phyloP scores from a whole-genome alignment of 1,284 basidiomycete species.

The Cystobasidium sp. region DNA sequence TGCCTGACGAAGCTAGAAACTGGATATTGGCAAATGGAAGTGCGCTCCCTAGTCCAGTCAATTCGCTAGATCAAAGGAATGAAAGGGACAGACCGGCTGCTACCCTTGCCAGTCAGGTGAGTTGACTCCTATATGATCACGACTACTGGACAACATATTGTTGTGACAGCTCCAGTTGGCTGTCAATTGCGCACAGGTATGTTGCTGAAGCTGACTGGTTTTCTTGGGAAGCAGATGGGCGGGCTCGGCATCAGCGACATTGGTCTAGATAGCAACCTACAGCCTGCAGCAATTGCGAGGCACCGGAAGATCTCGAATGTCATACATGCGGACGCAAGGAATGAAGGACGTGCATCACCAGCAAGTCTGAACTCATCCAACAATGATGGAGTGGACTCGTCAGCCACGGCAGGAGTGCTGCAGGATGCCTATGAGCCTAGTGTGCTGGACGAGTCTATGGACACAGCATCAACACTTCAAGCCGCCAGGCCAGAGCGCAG shows the following conservation, averaged over 20 bases:
- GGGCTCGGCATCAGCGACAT: conserved; percentile 32
- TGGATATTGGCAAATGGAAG: conserved; percentile 23
- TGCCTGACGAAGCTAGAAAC: conserved; percentile 36
- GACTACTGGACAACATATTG: no score
- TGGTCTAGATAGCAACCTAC: not conserved
- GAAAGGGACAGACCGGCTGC: conserved; percentile 17
- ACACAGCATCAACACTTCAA: not conserved
- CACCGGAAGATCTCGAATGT: conserved; percentile 18
- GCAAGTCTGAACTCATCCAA: conserved; percentile 1
- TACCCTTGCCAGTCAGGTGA: conserved; percentile 13
- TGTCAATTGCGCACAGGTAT: not conserved
- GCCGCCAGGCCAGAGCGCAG: not conserved
- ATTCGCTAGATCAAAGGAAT: conserved; percentile 9
- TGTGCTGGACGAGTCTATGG: not conserved
- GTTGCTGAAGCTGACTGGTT: not conserved
- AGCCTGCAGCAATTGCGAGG: not conserved
- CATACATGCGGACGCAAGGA: conserved; percentile 2
- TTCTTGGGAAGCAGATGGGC: conserved; percentile 24
- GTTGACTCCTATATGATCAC: not conserved
- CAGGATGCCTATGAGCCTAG: conserved; percentile 21
- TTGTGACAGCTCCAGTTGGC: no score
- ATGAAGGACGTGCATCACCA: conserved; percentile 1
- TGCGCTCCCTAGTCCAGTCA: conserved; percentile 31
- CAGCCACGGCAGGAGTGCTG: conserved; percentile 16
- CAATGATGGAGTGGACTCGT: conserved; percentile 2